phyloP scores from a whole-genome alignment of 306 rosid genomes.

The Trifolium pratense region DNA sequence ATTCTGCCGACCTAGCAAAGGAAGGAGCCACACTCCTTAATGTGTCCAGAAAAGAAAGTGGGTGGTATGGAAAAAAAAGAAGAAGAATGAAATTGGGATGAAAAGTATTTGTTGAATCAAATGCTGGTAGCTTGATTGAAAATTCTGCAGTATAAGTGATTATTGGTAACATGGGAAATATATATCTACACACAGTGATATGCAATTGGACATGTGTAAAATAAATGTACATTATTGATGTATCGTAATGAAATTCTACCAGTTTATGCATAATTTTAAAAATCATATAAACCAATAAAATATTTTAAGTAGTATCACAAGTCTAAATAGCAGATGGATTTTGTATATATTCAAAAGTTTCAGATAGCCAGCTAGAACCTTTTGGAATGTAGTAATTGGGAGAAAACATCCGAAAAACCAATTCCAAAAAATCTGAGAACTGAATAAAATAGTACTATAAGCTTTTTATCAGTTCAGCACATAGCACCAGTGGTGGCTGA shows the following conservation, averaged over 20 bases:
- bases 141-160: no score
- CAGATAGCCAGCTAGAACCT: constrained; percentile 45
- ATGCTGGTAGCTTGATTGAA: no score
- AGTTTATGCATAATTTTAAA: not conserved
- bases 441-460: not conserved
- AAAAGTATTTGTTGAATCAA: not conserved
- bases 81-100: not conserved
- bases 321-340: not conserved
- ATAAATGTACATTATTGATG: not conserved
- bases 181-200: no score
- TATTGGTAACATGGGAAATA: no score
- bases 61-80: not conserved
- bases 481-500: not conserved
- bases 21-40: no score
- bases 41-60: not conserved
- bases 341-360: constrained; percentile 6
- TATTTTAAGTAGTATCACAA: not conserved
- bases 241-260: no score
- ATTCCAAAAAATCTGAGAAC: constrained; percentile 47
- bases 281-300: not conserved
- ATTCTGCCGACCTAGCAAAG: no score
- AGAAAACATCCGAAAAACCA: constrained; percentile 47
- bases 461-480: constrained; percentile 4
- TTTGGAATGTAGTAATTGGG: constrained; percentile 53
- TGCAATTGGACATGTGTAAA: no score